These are phyloP conservation scores for Penicillium concentricum DNA, from an alignment of 2,329 filamentous ascomycete species.

Conservation along the genomic window DNA sequence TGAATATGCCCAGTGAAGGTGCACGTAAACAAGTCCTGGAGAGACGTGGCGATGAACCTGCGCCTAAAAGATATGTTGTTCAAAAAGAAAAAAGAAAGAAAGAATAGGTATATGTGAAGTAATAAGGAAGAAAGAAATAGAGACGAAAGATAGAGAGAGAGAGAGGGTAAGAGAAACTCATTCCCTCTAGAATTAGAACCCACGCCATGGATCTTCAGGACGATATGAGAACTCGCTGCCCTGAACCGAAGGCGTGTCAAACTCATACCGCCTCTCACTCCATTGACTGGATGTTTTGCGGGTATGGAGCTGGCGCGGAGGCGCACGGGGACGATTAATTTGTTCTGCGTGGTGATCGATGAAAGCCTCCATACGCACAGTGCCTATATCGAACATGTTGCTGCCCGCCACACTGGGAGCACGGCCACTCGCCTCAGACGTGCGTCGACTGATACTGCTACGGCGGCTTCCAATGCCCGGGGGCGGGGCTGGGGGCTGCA, in stretches of 20 bases:
- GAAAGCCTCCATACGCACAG: slow-evolving; percentile 95
- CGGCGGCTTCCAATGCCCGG: slow-evolving; percentile 35
- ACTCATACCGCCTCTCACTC: slow-evolving; percentile 33
- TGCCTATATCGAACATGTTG: slow-evolving; percentile 85
- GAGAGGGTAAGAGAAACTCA: background rate
- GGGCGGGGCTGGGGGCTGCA: slow-evolving; percentile 24
- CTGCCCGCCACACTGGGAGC: slow-evolving; percentile 43
- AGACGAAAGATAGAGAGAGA: background rate
- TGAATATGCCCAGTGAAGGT: background rate
- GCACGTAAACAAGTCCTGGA: background rate
- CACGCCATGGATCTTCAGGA: slow-evolving; percentile 48
- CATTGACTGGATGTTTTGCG: slow-evolving; percentile 36
- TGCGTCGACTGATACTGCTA: slow-evolving; percentile 52
- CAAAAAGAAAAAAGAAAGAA: background rate
- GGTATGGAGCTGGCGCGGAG: slow-evolving; percentile 23
- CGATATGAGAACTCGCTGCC: slow-evolving; percentile 41
- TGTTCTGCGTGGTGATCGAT: slow-evolving; percentile 57
- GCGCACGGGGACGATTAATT: slow-evolving; percentile 27
- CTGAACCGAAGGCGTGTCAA: slow-evolving; percentile 36
- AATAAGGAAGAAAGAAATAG: background rate
- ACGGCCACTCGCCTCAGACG: slow-evolving; percentile 50
- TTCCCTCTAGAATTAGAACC: slow-evolving; percentile 36
- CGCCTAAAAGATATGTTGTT: background rate
- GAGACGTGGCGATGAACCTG: background rate
- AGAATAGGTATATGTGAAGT: slow-evolving; percentile 2